Conservation (phyloP, 768 basidiomycete genomes). For the Galerina marginata region DNA sequence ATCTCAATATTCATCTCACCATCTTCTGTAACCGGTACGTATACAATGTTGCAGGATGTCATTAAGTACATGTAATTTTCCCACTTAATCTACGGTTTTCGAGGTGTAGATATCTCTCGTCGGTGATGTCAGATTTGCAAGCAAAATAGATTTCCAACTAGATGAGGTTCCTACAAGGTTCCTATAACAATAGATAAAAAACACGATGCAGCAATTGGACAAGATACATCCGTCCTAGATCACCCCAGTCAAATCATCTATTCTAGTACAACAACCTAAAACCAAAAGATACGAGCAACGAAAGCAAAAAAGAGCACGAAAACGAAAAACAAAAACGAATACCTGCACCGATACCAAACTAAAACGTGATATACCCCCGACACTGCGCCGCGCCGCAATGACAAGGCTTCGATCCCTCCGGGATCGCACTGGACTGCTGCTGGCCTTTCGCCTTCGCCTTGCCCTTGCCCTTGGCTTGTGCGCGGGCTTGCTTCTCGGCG, state of each 20-base stretch:
- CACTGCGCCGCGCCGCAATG: slow-evolving; percentile 18
- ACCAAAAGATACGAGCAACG: not conserved
- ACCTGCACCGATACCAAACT: not conserved
- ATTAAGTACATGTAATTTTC: too few relatives aligned
- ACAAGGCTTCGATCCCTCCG: slow-evolving; percentile 15
- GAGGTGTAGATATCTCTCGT: too few relatives aligned
- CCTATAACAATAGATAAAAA: too few relatives aligned
- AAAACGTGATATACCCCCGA: slow-evolving; percentile 11
- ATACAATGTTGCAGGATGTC: too few relatives aligned
- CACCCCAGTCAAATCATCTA: too few relatives aligned
- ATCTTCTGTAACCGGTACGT: not conserved
- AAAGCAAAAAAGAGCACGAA: not conserved
- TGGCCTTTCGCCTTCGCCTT: slow-evolving; percentile 10
- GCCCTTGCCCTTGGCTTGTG: not conserved
- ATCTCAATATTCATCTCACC: not conserved
- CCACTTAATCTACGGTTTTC: too few relatives aligned
- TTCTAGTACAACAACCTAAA: not conserved
- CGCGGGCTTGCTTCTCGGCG: not conserved
- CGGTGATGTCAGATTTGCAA: too few relatives aligned
- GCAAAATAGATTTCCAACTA: too few relatives aligned
- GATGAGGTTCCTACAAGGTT: too few relatives aligned
- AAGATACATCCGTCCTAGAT: too few relatives aligned
- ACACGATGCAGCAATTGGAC: too few relatives aligned
- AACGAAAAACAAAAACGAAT: not conserved
- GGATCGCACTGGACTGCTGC: slow-evolving; percentile 8